Evolutionary conservation across 2,329 filamentous ascomycete species (phyloP), one percentile per base, ranked within the genome.

Genomic region (Fusarium heterosporum): DNA sequence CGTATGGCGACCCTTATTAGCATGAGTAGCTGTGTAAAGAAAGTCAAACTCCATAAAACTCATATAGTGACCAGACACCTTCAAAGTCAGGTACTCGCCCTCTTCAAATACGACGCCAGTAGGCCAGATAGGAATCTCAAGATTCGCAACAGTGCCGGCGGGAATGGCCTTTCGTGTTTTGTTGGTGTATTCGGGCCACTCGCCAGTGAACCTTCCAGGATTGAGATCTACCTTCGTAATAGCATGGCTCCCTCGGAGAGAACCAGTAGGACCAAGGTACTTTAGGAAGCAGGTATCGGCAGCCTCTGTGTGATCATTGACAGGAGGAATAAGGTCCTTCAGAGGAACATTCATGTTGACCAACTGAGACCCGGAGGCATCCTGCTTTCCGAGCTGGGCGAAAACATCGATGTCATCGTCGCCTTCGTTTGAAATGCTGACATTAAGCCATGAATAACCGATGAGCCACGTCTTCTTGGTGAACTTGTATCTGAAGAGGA

Each of bases 31-130:
- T 19, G n/a, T 30, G 6, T 52, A 34, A 6, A 52, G 5, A 12
- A 52, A 52, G 22, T 52, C 49, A 36, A 52, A 52, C 13, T 52
- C 49, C 49, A 52, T 52, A 8, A 52, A 52, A 13, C 49, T 52
- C 49, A 52, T 45, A 4, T 52, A 52, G 13, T 52, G 49, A 1
- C 49, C 49, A 8, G 49, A 45, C 4, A 52, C 28, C 11, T 52
- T 45, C 22, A 45, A 28, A 2, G 49, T 52, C 16, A 45, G 4
- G 14, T 52, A 52, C 19, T 52, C 49, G 4, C 38, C 49, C 49
- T 52, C 38, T 7, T 52, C 49, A 34, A n/a, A 52, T 3, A 52
- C 43, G 10, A 52, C 34, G 1, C 49, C 38, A 9, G 49, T 45
- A 9, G 49, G 49, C 49, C 49, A 52, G 29, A 52, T 45, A 1